Percentiles rank a stretch among this genome's conserved stretches.
Evolutionary conservation across 306 rosid genomes (phyloP).

Genomic region (Lathyrus oleraceus): DNA sequence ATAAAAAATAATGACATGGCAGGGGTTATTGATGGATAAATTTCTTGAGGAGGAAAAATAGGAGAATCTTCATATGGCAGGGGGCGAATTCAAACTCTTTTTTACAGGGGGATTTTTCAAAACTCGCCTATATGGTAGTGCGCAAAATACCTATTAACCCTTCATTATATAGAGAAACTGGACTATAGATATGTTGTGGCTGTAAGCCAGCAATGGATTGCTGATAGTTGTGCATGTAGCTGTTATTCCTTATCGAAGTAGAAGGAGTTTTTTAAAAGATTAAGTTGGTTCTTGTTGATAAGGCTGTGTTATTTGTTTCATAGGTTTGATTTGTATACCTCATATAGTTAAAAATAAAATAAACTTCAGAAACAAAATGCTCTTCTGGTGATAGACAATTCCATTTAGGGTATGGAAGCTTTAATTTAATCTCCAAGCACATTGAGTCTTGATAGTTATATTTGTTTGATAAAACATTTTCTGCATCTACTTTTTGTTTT

Average conservation of each 20-base stretch:
- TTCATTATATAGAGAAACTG: neutral
- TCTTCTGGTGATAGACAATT: neutral
- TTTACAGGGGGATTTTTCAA: too few species aligned
- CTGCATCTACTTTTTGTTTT: neutral
- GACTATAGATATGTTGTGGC: conserved; percentile 1
- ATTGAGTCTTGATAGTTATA: neutral
- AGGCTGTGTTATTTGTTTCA: neutral
- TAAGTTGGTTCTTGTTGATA: neutral
- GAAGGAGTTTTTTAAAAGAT: neutral
- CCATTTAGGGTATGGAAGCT: neutral
- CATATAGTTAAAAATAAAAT: neutral
- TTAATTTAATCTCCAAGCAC: neutral
- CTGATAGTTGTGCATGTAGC: neutral
- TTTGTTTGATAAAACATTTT: neutral
- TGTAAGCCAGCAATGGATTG: neutral
- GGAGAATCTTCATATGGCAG: too few species aligned
- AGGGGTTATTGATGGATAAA: too few species aligned
- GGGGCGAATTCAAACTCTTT: too few species aligned
- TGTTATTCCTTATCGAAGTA: conserved; percentile 1
- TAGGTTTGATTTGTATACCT: neutral
- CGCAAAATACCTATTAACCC: too few species aligned
- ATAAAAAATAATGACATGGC: too few species aligned
- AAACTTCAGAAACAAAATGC: neutral
- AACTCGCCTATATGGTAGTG: too few species aligned
- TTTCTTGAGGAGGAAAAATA: too few species aligned